A percentile compares a stretch with the other conserved stretches of the same genome.
Evolutionary conservation across 1,284 basidiomycete genomes (phyloP).

Genomic region (Cryptococcus sp.): DNA sequence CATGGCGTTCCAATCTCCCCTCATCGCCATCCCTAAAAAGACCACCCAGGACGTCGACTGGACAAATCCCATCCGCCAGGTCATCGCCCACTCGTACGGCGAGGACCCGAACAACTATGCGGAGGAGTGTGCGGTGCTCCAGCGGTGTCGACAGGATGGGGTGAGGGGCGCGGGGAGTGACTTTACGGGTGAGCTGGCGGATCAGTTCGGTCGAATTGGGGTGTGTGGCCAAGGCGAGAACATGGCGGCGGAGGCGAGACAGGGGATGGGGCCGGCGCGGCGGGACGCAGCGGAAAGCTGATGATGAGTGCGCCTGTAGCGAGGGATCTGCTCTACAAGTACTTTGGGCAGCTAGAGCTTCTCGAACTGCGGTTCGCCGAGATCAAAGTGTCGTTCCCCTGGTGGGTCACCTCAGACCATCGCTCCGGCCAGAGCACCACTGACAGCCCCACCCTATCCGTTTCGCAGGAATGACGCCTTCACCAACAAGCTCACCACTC

Average conservation of each 20-base stretch:
- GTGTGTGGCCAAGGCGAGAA: too few species aligned
- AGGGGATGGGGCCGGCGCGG: background rate
- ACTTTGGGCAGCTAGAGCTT: conserved; percentile 97
- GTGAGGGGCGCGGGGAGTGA: conserved; percentile 93
- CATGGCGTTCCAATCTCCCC: conserved; percentile 50
- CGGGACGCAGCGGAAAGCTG: background rate
- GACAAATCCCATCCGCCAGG: conserved; percentile 76
- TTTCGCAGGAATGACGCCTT: conserved; percentile 78
- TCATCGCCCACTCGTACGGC: conserved; percentile 89
- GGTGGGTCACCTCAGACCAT: conserved; percentile 51
- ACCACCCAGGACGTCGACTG: conserved; percentile 70
- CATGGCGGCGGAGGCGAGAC: too few species aligned
- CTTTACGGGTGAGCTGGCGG: conserved; percentile 64
- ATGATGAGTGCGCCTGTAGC: conserved; percentile 51
- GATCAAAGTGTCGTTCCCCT: conserved; percentile 90
- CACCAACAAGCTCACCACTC: conserved; percentile 85
- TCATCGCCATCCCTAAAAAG: conserved; percentile 56
- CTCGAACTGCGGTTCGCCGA: conserved; percentile 96
- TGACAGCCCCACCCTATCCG: background rate
- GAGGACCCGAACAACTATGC: conserved; percentile 86
- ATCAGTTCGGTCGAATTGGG: background rate
- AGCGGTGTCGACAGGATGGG: conserved; percentile 90
- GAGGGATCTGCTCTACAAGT: conserved; percentile 94
- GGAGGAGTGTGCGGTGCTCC: conserved; percentile 75
- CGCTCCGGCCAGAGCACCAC: background rate